Evolutionary conservation across 305 asterid genomes (phyloP).

Genomic region (Solanum hybrid): DNA sequence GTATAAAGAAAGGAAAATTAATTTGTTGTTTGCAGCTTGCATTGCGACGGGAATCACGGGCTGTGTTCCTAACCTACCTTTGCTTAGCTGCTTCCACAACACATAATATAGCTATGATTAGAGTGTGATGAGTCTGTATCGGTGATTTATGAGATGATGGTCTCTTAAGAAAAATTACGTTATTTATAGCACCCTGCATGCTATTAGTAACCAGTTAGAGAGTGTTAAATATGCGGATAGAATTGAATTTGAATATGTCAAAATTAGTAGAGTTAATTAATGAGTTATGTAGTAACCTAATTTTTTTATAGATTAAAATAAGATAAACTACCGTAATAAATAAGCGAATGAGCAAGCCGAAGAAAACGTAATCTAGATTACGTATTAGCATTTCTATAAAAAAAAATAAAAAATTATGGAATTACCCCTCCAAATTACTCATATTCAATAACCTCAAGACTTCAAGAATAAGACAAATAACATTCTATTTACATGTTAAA

Average conservation of each 20-base stretch:
- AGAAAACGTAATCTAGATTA: too few species aligned
- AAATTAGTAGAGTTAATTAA: background rate
- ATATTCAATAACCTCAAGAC: background rate
- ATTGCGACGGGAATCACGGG: constrained; percentile 80
- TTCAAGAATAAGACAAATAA: background rate
- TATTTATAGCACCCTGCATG: too few species aligned
- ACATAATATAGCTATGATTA: background rate
- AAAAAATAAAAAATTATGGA: too few species aligned
- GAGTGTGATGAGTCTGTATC: background rate
- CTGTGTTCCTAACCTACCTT: constrained; percentile 23
- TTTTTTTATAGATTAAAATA: too few species aligned
- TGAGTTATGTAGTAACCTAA: background rate
- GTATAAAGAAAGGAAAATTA: constrained; percentile 3
- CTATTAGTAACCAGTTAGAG: background rate
- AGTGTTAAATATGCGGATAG: background rate
- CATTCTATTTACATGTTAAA: background rate
- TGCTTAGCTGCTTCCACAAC: constrained; percentile 1
- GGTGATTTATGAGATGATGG: background rate
- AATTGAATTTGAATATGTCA: background rate
- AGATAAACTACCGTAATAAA: too few species aligned
- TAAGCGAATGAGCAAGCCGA: background rate
- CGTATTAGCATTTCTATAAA: too few species aligned
- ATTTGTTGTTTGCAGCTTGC: constrained; percentile 43
- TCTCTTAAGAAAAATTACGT: too few species aligned
- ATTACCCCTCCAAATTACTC: background rate